Conservation (phyloP, 164 flowering plant species). For the Dillenia suffruticosa region DNA sequence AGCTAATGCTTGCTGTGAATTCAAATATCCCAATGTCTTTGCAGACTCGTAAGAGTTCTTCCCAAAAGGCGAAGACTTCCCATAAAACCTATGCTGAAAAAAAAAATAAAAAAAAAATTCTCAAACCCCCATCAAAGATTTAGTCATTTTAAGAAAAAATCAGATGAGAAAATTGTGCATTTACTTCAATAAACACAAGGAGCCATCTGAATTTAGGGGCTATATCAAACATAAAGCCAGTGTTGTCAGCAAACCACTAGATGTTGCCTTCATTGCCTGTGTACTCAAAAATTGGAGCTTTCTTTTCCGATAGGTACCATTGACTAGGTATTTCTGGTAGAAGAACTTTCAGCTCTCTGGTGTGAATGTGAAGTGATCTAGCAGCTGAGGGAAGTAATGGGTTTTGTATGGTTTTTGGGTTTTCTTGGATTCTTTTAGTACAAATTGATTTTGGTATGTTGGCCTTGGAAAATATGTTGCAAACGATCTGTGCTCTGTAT, state of each 20-base stretch:
- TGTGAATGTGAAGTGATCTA: conserved; percentile 47
- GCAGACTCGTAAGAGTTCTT: conserved; percentile 40
- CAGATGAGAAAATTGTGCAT: not conserved
- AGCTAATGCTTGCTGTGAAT: conserved; percentile 59
- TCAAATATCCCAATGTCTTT: conserved; percentile 47
- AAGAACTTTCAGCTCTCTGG: conserved; percentile 46
- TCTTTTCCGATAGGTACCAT: conserved; percentile 27
- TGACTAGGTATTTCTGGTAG: conserved; percentile 50
- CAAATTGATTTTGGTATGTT: conserved; percentile 9
- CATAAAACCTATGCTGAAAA: conserved; percentile 58
- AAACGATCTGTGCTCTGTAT: too few species aligned
- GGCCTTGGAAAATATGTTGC: conserved; percentile 20
- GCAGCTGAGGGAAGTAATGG: conserved; percentile 41
- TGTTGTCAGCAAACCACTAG: conserved; percentile 56
- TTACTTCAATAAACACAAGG: conserved; percentile 47
- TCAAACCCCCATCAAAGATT: not conserved
- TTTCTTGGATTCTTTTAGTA: conserved; percentile 11
- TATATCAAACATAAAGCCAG: conserved; percentile 52
- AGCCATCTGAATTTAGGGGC: conserved; percentile 52
- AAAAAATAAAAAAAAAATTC: not conserved
- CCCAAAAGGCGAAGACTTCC: conserved; percentile 61
- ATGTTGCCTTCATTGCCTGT: conserved; percentile 59
- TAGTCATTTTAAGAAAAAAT: not conserved
- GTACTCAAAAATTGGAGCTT: conserved; percentile 50
- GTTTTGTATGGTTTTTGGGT: conserved; percentile 28